These are phyloP conservation scores for Blastocystis sp. DNA, from an alignment of 352 stramenopile genomes.

Conservation along the genomic window DNA sequence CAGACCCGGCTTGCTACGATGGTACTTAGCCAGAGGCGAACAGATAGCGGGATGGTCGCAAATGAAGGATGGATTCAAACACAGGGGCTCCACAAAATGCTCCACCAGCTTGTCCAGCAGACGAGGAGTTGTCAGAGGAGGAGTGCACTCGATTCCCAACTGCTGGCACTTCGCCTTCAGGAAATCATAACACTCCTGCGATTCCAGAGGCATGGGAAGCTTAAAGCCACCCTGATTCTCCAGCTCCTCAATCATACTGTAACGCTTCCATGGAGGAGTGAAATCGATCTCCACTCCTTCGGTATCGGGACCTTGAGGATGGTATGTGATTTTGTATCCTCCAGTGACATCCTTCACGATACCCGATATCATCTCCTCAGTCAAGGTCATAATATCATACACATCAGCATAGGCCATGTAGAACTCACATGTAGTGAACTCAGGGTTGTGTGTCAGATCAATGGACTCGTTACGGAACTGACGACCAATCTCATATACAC, in stretches of 20 bases:
- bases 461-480: slow-evolving; percentile 96
- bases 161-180: slow-evolving; percentile 78
- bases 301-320: slow-evolving; percentile 70
- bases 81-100: slow-evolving; percentile 87
- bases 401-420: slow-evolving; percentile 97
- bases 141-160: slow-evolving; percentile 79
- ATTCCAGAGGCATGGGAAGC: slow-evolving; percentile 71
- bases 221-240: slow-evolving; percentile 80
- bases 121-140: slow-evolving; percentile 82
- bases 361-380: slow-evolving; percentile 89
- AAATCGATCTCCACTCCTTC: slow-evolving; percentile 87
- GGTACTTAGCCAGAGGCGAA: slow-evolving; percentile 81
- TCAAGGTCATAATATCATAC: slow-evolving; percentile 92
- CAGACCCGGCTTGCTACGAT: slow-evolving; percentile 81
- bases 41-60: slow-evolving; percentile 93
- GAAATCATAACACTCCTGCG: slow-evolving; percentile 68
- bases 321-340: slow-evolving; percentile 88
- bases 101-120: slow-evolving; percentile 92
- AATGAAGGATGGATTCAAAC: slow-evolving; percentile 90
- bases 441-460: slow-evolving; percentile 94
- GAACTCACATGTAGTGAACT: slow-evolving; percentile 98
- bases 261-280: slow-evolving; percentile 88
- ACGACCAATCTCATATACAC: slow-evolving; percentile 94
- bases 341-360: slow-evolving; percentile 93
- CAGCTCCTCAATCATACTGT: slow-evolving; percentile 88